A percentile compares a stretch with the other conserved stretches of the same genome.
phyloP scores from a whole-genome alignment of 2,329 filamentous ascomycete genomes.

The Anthostomella pinea region DNA sequence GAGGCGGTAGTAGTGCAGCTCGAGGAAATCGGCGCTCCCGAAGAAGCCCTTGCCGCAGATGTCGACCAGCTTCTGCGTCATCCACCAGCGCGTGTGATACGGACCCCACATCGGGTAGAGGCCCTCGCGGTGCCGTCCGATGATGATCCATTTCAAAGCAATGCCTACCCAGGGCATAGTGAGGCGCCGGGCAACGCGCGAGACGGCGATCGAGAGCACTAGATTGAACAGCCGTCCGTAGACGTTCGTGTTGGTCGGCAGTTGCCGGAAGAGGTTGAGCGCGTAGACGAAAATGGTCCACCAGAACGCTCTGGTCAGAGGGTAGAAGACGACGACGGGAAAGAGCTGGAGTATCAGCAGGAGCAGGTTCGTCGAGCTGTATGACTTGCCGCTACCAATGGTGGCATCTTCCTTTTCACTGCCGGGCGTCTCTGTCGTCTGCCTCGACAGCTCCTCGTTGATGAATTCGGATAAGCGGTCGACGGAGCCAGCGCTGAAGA shows the following conservation, averaged over 20 bases:
- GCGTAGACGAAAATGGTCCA: constrained; percentile 52
- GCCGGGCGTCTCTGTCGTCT: constrained; percentile 8
- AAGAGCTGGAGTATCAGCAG: constrained; percentile 50
- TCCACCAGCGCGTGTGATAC: constrained; percentile 59
- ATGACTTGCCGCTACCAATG: constrained; percentile 36
- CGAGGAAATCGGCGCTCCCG: constrained; percentile 36
- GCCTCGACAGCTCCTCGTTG: constrained; percentile 28
- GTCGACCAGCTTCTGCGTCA: constrained; percentile 51
- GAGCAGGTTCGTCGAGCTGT: constrained; percentile 48
- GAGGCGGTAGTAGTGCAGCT: constrained; percentile 46
- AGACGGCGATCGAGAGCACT: constrained; percentile 41
- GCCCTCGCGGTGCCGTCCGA: constrained; percentile 51
- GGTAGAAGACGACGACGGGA: constrained; percentile 48
- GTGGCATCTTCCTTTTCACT: not conserved
- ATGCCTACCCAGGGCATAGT: constrained; percentile 48
- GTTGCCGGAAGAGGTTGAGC: constrained; percentile 39
- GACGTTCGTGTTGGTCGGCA: constrained; percentile 38
- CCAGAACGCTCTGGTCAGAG: constrained; percentile 47
- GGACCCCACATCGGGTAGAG: constrained; percentile 58
- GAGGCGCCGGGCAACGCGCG: constrained; percentile 38
- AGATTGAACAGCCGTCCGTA: constrained; percentile 48
- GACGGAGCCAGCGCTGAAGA: constrained; percentile 49
- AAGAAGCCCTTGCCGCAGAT: constrained; percentile 49
- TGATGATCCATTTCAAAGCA: constrained; percentile 51
- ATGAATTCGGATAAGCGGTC: constrained; percentile 38